Base-by-base conservation (phyloP, 2,329 filamentous ascomycete species). In the Aspergillus pseudoterreus region DNA sequence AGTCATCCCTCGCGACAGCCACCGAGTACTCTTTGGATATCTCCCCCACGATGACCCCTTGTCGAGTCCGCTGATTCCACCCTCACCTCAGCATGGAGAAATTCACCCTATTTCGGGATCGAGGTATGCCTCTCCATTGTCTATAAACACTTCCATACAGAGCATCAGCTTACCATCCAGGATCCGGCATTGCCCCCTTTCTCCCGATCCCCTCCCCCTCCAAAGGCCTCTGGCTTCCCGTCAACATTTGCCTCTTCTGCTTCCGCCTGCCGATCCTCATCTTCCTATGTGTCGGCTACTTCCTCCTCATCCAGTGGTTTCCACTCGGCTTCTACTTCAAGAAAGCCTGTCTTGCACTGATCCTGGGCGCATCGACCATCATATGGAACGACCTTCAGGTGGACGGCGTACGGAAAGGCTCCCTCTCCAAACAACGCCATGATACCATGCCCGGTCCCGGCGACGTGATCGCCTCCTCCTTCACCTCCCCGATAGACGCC, bases 361-460 rank as follows among this genome's bases (percentile, higher is more conserved):
- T 97, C 58, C 82, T 99, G 61, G 87, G 85, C 35, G 87, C 95
- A 53, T 90, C 92, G 0, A 92, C 94, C 24, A 89, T 99, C 52
- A 97, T 92, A 91, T 97, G 92, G 92, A 86, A 96, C 51, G 94
- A 99, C 72, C 78, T 99, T n/a, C 92, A 96, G 71, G 90, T 99
- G 59, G 94, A 99, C 69, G 92, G 92, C 52, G 94, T 99, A 49
- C 92, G 90, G 73, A 89, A 91, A 74, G 94, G 94, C 75, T 92
- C 87, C 22, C 78, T 95, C 30, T 85, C 87, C 43, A 85, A 87
- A 64, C 85, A 91, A 62, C 85, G 87, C 36, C 76, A 80, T 51
- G 78, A 85, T 53, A 84, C 90, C 38, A 83, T 97, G 15, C 94
- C 94, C 1, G 83, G 87, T 50, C 83, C 86, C 4, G 84, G 88